phyloP scores from a whole-genome alignment of 306 rosid species.

The Rosa multiflora region DNA sequence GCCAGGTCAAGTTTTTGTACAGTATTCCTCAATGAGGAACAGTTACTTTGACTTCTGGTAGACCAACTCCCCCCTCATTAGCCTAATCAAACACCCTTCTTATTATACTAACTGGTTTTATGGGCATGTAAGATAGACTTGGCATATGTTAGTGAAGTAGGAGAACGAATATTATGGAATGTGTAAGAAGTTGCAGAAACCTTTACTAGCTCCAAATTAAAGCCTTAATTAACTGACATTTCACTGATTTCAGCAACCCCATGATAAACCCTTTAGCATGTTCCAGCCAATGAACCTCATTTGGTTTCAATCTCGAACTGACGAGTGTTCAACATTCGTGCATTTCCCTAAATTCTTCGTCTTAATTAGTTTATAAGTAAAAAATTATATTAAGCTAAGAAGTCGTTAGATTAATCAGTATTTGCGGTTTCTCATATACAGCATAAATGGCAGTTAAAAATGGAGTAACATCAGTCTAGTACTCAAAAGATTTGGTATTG shows the following conservation, averaged over 20 bases:
- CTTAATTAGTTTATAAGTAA: not conserved
- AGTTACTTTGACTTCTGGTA: conserved; percentile 9
- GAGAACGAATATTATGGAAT: conserved; percentile 2
- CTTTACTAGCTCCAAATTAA: not conserved
- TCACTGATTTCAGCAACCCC: not conserved
- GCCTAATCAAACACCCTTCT: not conserved
- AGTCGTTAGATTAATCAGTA: not conserved
- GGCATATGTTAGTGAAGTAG: not conserved
- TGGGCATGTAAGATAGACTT: not conserved
- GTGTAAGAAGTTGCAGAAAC: not conserved
- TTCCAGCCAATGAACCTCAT: not conserved
- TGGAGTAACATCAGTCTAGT: not conserved
- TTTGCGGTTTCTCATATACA: rapidly evolving
- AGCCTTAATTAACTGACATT: not conserved
- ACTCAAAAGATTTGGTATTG: not conserved
- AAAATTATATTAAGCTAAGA: no score
- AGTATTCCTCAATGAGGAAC: not conserved
- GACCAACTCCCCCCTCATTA: not conserved
- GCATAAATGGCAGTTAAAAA: not conserved
- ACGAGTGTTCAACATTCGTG: not conserved
- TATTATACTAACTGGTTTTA: not conserved
- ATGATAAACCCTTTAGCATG: not conserved
- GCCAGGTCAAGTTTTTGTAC: not conserved
- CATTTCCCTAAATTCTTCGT: not conserved
- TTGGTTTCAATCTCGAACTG: not conserved